These are phyloP conservation scores for Wallacemonas sp. DNA, from an alignment of 208 protist genomes.

Conservation along the genomic window DNA sequence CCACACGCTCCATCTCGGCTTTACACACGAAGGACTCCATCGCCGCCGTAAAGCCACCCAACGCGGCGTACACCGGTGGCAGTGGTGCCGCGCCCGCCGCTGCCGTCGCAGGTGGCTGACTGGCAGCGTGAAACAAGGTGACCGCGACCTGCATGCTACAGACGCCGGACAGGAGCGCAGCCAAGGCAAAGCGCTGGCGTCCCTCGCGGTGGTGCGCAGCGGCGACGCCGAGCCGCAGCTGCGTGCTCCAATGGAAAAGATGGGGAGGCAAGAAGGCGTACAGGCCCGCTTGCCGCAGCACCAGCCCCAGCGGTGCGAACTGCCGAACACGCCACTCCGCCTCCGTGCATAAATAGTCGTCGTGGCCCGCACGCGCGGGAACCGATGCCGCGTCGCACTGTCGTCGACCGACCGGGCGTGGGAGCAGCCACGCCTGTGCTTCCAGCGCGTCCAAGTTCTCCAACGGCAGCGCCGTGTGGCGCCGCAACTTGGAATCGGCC, in stretches of 20 bases:
- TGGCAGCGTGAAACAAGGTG: conserved; percentile 56
- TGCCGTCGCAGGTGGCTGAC: conserved; percentile 1
- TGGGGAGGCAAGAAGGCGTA: conserved; percentile 43
- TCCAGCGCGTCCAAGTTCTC: neutral
- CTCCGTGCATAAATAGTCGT: conserved; percentile 19
- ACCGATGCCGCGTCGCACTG: neutral
- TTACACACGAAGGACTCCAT: conserved; percentile 38
- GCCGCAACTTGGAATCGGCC: neutral
- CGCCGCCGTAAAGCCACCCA: conserved; percentile 42
- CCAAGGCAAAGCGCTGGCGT: conserved; percentile 39
- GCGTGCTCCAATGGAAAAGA: conserved; percentile 48
- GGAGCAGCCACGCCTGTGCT: neutral
- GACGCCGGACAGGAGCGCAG: conserved; percentile 35
- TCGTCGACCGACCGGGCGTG: neutral
- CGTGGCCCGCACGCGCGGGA: neutral
- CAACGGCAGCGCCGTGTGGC: neutral
- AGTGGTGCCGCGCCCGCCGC: conserved; percentile 7
- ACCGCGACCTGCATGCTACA: conserved; percentile 28
- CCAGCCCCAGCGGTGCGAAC: conserved; percentile 61
- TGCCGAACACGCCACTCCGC: conserved; percentile 45
- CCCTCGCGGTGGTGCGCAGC: conserved; percentile 42
- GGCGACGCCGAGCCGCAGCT: conserved; percentile 55
- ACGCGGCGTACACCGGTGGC: conserved; percentile 14
- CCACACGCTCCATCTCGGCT: conserved; percentile 29
- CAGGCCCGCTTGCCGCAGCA: conserved; percentile 40